Evolutionary conservation across 257 asterid species (phyloP), one percentile per base, ranked within the genome.

Genomic region (Solanum sejunctum): DNA sequence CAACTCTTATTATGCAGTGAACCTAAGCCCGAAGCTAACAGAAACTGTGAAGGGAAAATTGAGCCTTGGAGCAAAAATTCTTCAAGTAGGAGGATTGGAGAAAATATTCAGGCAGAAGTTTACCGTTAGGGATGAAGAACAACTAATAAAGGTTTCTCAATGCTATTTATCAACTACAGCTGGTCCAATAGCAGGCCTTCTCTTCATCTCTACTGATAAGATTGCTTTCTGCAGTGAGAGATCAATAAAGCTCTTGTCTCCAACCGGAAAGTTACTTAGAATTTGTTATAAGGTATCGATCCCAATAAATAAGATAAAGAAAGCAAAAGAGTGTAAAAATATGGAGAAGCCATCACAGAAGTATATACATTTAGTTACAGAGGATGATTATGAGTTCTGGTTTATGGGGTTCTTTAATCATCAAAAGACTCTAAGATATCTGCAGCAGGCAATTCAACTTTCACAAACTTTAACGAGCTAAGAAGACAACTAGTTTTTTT

Each of bases 321-420:
- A 81, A 67, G 91, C 85, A 1, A 61, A 84, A 39, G 89, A 85
- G 47, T 88, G 89, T 18, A 86, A 80, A 60, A 84, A 88, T 73
- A 60, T 8, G 39, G 55, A 64, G n/a, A 86, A 73, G 55, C 92
- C 92, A n/a, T 89, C 86, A 17, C 89, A 88, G 84, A 91, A 90
- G 85, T 90, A 90, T 80, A 80, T 90, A 85, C 85, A 87, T 61
- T 13, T 90, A 60, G 87, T 87, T 66, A 92, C 93, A 0, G 84
- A 84, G 57, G 95, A 91, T 32, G 84, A 87, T 81, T 89, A 73
- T 55, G 95, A 89, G 43, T 92, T 91, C 70, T 91, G 93, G 95
- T 92, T 92, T 83, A 88, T 91, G 95, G 93, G 93, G 78, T 91
- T 92, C 61, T n/a, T 92, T 13, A 89, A 88, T 87, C 89, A 86